Evolutionary conservation across 345 rosid species (phyloP).

Genomic region (Cardiospermum halicacabum): DNA sequence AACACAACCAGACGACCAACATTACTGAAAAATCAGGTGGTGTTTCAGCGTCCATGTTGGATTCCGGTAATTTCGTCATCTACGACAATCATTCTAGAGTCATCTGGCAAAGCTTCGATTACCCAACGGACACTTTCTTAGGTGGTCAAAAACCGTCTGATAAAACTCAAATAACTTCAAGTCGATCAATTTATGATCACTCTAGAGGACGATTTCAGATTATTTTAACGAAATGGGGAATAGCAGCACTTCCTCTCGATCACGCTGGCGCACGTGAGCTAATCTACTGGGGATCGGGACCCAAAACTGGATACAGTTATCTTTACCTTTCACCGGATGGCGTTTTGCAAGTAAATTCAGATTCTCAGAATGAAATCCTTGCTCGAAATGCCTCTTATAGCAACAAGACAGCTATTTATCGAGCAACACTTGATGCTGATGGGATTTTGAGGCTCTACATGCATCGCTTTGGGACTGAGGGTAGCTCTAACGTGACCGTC

Average conservation of each 20-base stretch:
- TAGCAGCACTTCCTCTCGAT: background rate
- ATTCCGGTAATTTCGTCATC: constrained; percentile 25
- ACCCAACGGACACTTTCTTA: constrained; percentile 13
- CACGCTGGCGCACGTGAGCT: background rate
- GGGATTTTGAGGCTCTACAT: too few relatives aligned
- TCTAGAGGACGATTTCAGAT: background rate
- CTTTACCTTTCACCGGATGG: too few relatives aligned
- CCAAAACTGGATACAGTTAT: too few relatives aligned
- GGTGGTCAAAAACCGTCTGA: background rate
- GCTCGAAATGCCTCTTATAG: too few relatives aligned
- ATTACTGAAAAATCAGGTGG: background rate
- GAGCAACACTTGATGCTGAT: too few relatives aligned
- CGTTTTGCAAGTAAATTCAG: too few relatives aligned
- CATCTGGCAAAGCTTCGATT: constrained; percentile 7
- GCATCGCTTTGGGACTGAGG: too few relatives aligned
- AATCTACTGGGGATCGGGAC: background rate
- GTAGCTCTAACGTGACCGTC: too few relatives aligned
- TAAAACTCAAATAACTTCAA: background rate
- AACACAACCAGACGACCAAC: background rate
- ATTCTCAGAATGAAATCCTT: too few relatives aligned
- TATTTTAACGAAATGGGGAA: background rate
- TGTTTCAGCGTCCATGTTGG: constrained; percentile 25
- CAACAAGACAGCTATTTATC: too few relatives aligned
- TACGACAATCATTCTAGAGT: background rate
- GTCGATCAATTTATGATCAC: background rate